These are phyloP conservation scores for Botryotinia calthae DNA, from an alignment of 2,329 filamentous ascomycete species.

Conservation along the genomic window DNA sequence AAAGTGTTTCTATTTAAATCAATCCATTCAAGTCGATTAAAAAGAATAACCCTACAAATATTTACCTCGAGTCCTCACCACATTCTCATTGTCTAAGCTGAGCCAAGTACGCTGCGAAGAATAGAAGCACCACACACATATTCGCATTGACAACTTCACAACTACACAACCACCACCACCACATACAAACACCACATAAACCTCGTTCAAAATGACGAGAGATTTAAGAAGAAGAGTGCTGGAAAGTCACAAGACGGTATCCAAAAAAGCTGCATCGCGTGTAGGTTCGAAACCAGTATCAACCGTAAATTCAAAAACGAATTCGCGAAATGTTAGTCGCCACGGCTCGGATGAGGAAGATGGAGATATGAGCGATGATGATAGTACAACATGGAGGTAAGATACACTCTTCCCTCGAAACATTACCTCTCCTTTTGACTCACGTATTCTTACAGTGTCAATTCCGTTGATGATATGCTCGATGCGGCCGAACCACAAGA, in stretches of 20 bases:
- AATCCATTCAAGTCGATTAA: neutral
- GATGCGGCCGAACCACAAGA: conserved; percentile 47
- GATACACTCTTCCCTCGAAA: neutral
- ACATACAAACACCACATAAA: neutral
- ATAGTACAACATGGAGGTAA: conserved; percentile 51
- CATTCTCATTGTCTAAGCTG: neutral
- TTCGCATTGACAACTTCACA: neutral
- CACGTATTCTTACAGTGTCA: conserved; percentile 14
- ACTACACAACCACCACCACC: neutral
- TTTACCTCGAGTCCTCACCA: neutral
- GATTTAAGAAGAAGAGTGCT: conserved; percentile 53
- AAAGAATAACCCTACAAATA: neutral
- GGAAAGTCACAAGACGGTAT: conserved; percentile 58
- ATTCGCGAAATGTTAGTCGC: conserved; percentile 48
- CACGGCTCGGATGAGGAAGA: conserved; percentile 55
- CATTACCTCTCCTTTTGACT: neutral
- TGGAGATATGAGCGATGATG: conserved; percentile 49
- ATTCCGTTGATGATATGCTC: conserved; percentile 40
- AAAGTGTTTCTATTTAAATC: neutral
- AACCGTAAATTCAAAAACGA: conserved; percentile 47
- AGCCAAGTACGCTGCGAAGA: neutral
- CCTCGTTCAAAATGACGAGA: conserved; percentile 10
- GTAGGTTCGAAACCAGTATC: conserved; percentile 48
- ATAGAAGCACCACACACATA: neutral
- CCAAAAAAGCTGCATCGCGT: conserved; percentile 53